These are phyloP conservation scores for Kwoniella dendrophila DNA, from an alignment of 768 basidiomycete genomes.

Conservation along the genomic window DNA sequence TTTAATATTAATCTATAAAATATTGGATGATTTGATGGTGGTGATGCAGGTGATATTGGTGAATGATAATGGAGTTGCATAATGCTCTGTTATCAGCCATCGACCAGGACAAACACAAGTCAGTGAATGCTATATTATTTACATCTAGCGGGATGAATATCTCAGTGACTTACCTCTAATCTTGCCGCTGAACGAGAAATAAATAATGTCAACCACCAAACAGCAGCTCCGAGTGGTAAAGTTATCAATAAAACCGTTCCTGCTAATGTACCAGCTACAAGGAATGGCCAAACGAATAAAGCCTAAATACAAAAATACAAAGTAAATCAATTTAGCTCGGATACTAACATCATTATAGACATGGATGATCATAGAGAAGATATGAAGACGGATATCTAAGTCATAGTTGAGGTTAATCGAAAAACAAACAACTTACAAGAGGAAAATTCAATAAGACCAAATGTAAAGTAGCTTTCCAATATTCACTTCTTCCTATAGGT, in stretches of 20 bases:
- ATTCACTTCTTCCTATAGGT: slow-evolving; percentile 33
- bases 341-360: too few relatives aligned
- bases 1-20: slow-evolving; percentile 47
- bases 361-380: too few relatives aligned
- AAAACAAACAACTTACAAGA: slow-evolving; percentile 43
- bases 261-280: slow-evolving; percentile 53
- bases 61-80: slow-evolving; percentile 52
- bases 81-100: slow-evolving; percentile 34
- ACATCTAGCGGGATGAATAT: neutral
- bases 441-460: slow-evolving; percentile 53
- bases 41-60: slow-evolving; percentile 30
- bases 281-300: slow-evolving; percentile 51
- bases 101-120: neutral
- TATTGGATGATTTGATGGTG: slow-evolving; percentile 47
- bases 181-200: slow-evolving; percentile 52
- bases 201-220: slow-evolving; percentile 55
- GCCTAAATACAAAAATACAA: slow-evolving; percentile 27
- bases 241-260: slow-evolving; percentile 54
- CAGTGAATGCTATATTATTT: neutral
- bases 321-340: neutral
- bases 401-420: neutral
- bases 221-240: slow-evolving; percentile 50
- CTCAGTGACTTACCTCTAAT: slow-evolving; percentile 43
- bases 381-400: too few relatives aligned
- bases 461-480: slow-evolving; percentile 51